phyloP scores from a whole-genome alignment of 257 asterid genomes.

The Fraxinus excelsior region DNA sequence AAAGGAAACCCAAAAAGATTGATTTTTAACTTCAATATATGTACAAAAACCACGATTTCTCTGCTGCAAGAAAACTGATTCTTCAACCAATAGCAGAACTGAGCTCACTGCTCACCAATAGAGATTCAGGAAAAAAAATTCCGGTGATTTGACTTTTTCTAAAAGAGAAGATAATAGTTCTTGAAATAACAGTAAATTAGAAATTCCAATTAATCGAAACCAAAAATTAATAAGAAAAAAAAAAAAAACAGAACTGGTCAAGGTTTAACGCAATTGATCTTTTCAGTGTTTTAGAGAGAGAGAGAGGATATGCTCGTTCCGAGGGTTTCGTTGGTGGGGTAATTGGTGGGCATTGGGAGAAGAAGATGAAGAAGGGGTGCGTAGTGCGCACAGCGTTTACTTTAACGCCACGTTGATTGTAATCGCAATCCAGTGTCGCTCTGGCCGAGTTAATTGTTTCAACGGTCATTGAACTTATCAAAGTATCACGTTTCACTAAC shows the following conservation, averaged over 20 bases:
- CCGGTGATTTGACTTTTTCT: background rate
- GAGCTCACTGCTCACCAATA: background rate
- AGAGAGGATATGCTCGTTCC: background rate
- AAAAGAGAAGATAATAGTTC: background rate
- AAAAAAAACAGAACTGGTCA: background rate
- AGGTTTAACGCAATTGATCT: background rate
- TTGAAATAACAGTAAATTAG: background rate
- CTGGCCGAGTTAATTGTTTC: too few relatives aligned
- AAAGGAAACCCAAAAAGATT: background rate
- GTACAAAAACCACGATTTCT: background rate
- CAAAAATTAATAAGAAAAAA: background rate
- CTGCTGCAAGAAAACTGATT: slow-evolving; percentile 18
- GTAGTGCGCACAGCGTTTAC: background rate
- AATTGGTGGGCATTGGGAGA: background rate
- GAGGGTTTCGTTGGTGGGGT: background rate
- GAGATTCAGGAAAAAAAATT: background rate
- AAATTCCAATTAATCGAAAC: background rate
- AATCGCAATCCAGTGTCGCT: background rate
- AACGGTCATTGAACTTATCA: too few relatives aligned
- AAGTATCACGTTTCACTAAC: too few relatives aligned
- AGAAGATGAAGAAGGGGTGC: background rate
- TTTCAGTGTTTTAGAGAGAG: too few relatives aligned
- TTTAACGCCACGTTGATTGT: background rate
- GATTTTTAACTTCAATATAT: background rate
- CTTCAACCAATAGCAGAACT: slow-evolving; percentile 24